These are phyloP conservation scores for Blastomyces silverae DNA, from an alignment of 2,329 filamentous ascomycete genomes.

Conservation along the genomic window DNA sequence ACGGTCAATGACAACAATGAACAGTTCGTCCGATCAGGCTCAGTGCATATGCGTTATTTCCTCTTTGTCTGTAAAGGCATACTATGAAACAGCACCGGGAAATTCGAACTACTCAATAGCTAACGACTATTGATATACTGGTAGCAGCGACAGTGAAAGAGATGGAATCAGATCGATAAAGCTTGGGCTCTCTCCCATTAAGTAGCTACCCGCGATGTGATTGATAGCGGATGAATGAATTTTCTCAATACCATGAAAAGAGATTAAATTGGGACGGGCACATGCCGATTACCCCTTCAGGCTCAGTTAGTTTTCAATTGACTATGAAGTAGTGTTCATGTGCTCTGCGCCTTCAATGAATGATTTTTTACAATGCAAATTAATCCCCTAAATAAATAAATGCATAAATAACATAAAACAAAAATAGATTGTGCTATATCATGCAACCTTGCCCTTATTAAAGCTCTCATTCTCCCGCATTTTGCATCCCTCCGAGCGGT, in stretches of 20 bases:
- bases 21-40: background rate
- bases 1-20: conserved; percentile 6
- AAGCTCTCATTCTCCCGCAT: background rate
- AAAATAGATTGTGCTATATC: background rate
- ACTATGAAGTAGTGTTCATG: background rate
- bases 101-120: background rate
- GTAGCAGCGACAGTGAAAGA: background rate
- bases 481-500: background rate
- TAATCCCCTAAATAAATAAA: background rate
- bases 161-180: background rate
- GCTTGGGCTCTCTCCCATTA: background rate
- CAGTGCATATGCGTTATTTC: conserved; percentile 1
- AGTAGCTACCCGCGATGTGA: background rate
- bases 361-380: background rate
- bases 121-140: background rate
- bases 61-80: conserved; percentile 4
- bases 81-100: background rate
- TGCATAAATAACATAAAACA: background rate
- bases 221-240: background rate
- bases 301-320: background rate
- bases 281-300: background rate
- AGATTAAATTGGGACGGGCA: background rate
- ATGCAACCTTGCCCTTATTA: background rate
- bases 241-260: background rate
- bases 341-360: background rate